Conservation (phyloP, 2,329 filamentous ascomycete genomes). For the Oidium heveae region DNA sequence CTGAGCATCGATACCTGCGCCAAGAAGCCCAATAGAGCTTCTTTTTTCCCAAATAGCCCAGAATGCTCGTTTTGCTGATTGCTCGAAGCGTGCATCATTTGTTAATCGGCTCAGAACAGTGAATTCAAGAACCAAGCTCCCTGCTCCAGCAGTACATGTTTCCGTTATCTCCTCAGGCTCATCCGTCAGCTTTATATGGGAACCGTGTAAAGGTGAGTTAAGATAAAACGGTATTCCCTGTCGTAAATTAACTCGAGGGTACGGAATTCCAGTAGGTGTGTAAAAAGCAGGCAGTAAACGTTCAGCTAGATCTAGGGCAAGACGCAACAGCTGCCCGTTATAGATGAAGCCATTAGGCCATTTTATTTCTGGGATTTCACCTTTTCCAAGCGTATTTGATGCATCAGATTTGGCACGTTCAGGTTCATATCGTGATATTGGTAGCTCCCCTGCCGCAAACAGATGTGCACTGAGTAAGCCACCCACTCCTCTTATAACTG, state of each 20-base stretch:
- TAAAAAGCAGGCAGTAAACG: conserved; percentile 80
- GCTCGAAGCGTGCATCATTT: conserved; percentile 68
- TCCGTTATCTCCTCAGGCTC: conserved; percentile 51
- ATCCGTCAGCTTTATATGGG: conserved; percentile 18
- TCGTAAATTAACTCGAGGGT: conserved; percentile 78
- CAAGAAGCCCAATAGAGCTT: conserved; percentile 67
- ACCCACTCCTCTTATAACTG: conserved; percentile 78
- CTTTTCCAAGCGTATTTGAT: conserved; percentile 15
- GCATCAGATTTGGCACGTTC: conserved; percentile 5
- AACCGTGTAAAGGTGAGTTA: conserved; percentile 52
- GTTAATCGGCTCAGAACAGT: conserved; percentile 73
- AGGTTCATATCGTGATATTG: conserved; percentile 55
- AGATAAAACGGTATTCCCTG: conserved; percentile 79
- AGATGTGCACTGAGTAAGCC: conserved; percentile 80
- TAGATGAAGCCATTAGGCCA: conserved; percentile 66
- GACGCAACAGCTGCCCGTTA: conserved; percentile 68
- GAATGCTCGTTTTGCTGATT: conserved; percentile 72
- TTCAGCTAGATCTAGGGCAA: conserved; percentile 64
- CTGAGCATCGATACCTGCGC: conserved; percentile 79
- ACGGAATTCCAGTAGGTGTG: conserved; percentile 74
- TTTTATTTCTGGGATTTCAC: conserved; percentile 28
- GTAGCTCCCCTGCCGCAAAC: conserved; percentile 75
- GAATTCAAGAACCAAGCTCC: conserved; percentile 82
- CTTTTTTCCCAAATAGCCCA: conserved; percentile 89
- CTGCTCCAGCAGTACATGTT: conserved; percentile 91